Conservation (phyloP, 768 basidiomycete species). For the Trametes cubensis region DNA sequence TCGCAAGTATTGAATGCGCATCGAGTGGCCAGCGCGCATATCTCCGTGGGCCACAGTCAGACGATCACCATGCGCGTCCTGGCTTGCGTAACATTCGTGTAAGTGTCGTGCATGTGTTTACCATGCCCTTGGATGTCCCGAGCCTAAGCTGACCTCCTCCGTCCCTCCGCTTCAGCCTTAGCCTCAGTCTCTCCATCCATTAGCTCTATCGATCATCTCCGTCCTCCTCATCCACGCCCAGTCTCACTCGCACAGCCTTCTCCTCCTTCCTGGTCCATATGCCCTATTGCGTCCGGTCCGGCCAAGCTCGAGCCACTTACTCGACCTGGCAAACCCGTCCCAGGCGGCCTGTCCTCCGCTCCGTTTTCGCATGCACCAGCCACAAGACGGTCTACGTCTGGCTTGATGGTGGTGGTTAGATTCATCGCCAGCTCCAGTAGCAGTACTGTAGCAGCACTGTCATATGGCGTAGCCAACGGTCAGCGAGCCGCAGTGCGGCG, state of each 20-base stretch:
- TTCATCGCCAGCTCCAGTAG: background rate
- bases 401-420: no score
- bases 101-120: slow-evolving; percentile 16
- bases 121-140: background rate
- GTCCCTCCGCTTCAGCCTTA: background rate
- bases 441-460: background rate
- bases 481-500: background rate
- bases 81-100: background rate
- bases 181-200: background rate
- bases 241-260: background rate
- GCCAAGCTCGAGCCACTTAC: background rate
- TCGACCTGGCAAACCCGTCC: background rate
- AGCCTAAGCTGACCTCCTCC: slow-evolving; percentile 17
- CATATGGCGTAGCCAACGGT: background rate
- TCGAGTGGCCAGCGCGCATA: slow-evolving; percentile 7
- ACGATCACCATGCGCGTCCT: slow-evolving; percentile 15
- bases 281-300: background rate
- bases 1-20: background rate
- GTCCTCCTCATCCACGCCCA: background rate
- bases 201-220: slow-evolving; percentile 1
- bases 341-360: background rate
- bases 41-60: slow-evolving; percentile 5
- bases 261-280: background rate
- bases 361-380: background rate
- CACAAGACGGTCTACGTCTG: background rate